These are phyloP conservation scores for Candida michaelii DNA, from an alignment of 805 yeast genomes.

Conservation along the genomic window DNA sequence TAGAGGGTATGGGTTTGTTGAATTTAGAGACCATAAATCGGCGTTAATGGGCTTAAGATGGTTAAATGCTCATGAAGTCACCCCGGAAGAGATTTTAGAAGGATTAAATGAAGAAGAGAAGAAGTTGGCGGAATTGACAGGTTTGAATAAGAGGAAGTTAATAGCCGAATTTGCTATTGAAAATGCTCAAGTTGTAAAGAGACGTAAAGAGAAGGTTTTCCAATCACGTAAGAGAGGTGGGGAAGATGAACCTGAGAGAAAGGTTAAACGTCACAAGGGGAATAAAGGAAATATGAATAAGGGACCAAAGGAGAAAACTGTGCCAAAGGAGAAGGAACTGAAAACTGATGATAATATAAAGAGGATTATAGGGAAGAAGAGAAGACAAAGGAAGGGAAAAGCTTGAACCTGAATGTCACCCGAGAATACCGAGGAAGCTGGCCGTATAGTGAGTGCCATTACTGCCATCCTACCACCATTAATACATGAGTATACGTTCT, in stretches of 20 bases:
- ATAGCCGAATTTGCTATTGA: constrained; percentile 96
- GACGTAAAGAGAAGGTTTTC: constrained; percentile 72
- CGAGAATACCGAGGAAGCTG: too few relatives aligned
- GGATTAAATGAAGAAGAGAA: constrained; percentile 72
- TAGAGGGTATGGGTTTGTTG: constrained; percentile 96
- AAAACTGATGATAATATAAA: constrained; percentile 50
- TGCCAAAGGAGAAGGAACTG: not conserved
- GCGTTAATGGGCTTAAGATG: constrained; percentile 97
- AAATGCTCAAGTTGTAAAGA: constrained; percentile 88
- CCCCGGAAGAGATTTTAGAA: constrained; percentile 63
- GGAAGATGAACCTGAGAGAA: constrained; percentile 24
- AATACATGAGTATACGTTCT: too few relatives aligned
- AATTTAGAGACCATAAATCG: constrained; percentile 84
- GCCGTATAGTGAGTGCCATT: too few relatives aligned
- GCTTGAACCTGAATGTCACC: too few relatives aligned
- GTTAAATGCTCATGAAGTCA: constrained; percentile 90
- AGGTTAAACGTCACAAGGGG: constrained; percentile 16
- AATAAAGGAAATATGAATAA: constrained; percentile 17
- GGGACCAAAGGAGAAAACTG: constrained; percentile 41
- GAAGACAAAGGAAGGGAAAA: constrained; percentile 62
- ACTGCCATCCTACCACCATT: too few relatives aligned
- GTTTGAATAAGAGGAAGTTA: constrained; percentile 63
- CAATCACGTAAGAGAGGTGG: constrained; percentile 23
- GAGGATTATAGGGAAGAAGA: constrained; percentile 64
- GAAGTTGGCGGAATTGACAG: constrained; percentile 54